These are phyloP conservation scores for Gossypium australe DNA, from an alignment of 345 rosid species.

Conservation along the genomic window DNA sequence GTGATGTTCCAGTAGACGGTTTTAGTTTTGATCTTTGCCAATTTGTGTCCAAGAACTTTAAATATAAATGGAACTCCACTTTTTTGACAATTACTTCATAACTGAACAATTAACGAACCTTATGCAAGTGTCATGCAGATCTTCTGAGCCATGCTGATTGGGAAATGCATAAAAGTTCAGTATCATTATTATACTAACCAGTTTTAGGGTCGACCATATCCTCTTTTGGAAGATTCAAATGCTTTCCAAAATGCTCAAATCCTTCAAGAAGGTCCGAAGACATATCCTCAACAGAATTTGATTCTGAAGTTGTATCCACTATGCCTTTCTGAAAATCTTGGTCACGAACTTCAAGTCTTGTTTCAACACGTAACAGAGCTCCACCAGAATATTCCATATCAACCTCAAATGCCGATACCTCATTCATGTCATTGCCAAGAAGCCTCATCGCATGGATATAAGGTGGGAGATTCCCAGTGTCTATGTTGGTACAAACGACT, in stretches of 20 bases:
- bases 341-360: constrained; percentile 71
- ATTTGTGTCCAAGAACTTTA: background rate
- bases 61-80: background rate
- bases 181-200: background rate
- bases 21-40: background rate
- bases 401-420: constrained; percentile 77
- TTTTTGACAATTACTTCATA: background rate
- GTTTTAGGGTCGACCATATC: background rate
- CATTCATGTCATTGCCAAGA: background rate
- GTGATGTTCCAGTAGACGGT: no score
- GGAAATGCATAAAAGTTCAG: background rate
- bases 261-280: constrained; percentile 10
- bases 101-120: background rate
- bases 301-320: constrained; percentile 34
- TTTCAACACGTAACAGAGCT: constrained; percentile 53
- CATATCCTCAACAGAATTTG: constrained; percentile 41
- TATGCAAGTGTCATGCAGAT: background rate
- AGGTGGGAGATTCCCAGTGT: constrained; percentile 45
- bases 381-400: constrained; percentile 86
- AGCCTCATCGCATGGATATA: background rate
- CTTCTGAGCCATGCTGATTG: background rate
- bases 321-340: constrained; percentile 52
- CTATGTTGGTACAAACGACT: constrained; percentile 56
- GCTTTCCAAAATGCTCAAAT: background rate
- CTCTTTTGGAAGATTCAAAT: background rate